Base-by-base conservation (phyloP, 2,329 filamentous ascomycete species). In the Leptographium procerum region DNA sequence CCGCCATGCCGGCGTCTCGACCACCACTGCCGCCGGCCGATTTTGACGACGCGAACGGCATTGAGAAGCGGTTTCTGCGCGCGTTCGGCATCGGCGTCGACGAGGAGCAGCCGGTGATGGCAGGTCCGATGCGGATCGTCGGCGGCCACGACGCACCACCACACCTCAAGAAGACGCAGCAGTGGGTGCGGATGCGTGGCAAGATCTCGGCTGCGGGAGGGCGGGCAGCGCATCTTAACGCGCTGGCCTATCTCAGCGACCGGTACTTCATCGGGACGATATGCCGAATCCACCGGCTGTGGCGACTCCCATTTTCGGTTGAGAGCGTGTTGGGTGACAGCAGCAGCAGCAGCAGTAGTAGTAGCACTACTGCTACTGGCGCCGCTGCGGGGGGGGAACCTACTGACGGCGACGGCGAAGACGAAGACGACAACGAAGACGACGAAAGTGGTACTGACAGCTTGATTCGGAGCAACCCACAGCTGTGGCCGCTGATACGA, bases 181-280 rank as follows among this genome's bases (percentile, higher is more conserved):
- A 86, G 65, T 92, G 90, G 89, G 79, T 91, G 63, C 84, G 86
- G 57, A 85, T 87, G 11, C 76, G 85, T 55, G 91, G 91, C 34
- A 22, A 11, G 59, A 94, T 97, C 66, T 87, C 85, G 48, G 78
- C 81, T 1, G 77, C 77, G 4, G 89, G 89, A 24, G 89, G 90
- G 1, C 83, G 86, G 63, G 82, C 87, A 66, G 89, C 91, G 13
- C 91, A 97, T 69, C 77, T 96, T 40, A 87, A 83, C 43, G 94
- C 94, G 10, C 78, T 99, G 61, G 92, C 92, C 28, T 99, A 97
- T 75, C 88, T 97, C 76, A 89, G 86, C 29, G 92, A 97, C 73
- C 88, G 82, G 68, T 94, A 89, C 74, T 97, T 99, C 73, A 91
- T 97, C 70, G 91, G 89, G 45, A 96, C 91, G 2, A 83, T 96